A percentile compares a stretch with the other conserved stretches of the same genome.
Conservation (phyloP, 495 filamentous ascomycete genomes). For the Hyphodiscus hymeniophilus region DNA sequence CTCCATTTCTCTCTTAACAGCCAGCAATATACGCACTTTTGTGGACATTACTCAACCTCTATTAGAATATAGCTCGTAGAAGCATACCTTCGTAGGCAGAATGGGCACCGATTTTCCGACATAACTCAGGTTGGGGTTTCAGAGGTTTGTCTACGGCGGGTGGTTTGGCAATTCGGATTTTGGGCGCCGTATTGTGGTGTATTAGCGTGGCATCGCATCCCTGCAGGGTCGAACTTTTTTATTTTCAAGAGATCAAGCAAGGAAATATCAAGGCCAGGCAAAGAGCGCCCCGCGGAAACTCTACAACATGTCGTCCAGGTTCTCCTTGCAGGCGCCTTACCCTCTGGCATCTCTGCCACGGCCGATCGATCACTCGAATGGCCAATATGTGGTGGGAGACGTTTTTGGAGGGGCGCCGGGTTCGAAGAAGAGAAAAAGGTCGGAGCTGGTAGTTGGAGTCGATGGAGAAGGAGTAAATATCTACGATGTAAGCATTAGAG, state of each 20-base stretch:
- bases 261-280: not conserved
- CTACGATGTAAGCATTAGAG: conserved; percentile 73
- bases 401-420: conserved; percentile 62
- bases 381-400: conserved; percentile 55
- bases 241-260: too few relatives aligned
- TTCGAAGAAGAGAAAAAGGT: conserved; percentile 74
- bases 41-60: too few relatives aligned
- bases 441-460: conserved; percentile 74
- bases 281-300: not conserved
- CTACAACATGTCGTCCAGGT: conserved; percentile 39
- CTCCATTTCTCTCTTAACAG: too few relatives aligned
- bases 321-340: conserved; percentile 47
- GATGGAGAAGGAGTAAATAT: conserved; percentile 89
- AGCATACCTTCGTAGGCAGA: too few relatives aligned
- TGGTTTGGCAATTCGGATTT: conserved; percentile 1
- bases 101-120: too few relatives aligned
- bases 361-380: conserved; percentile 51
- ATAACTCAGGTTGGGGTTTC: not conserved
- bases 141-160: not conserved
- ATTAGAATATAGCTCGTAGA: too few relatives aligned
- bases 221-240: too few relatives aligned
- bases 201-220: conserved; percentile 5
- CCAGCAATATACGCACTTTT: too few relatives aligned
- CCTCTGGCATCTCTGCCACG: conserved; percentile 59
- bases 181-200: conserved; percentile 9